These are phyloP conservation scores for Ogataea degrootiae DNA, from an alignment of 805 yeast genomes.

Conservation along the genomic window DNA sequence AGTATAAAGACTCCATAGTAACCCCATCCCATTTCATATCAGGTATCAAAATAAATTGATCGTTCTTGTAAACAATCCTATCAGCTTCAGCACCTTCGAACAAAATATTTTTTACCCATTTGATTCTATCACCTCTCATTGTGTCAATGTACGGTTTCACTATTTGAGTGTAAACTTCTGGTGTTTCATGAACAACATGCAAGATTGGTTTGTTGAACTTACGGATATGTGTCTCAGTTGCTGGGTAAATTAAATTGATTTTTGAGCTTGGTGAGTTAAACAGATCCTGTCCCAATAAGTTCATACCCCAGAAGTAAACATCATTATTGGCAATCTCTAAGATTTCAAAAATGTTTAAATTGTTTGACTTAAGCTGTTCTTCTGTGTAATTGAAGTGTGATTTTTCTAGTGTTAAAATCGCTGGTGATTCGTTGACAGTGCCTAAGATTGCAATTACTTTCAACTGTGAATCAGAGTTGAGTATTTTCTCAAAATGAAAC, in stretches of 20 bases:
- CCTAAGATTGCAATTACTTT: constrained; percentile 72
- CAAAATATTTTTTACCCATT: constrained; percentile 88
- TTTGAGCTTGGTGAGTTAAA: constrained; percentile 55
- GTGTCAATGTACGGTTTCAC: constrained; percentile 75
- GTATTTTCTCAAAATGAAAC: constrained; percentile 43
- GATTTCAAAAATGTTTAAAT: constrained; percentile 19
- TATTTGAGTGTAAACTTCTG: constrained; percentile 55
- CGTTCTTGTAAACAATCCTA: constrained; percentile 64
- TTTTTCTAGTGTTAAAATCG: constrained; percentile 72
- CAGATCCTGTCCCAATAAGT: constrained; percentile 44
- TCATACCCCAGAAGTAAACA: constrained; percentile 78
- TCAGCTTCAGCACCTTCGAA: constrained; percentile 82
- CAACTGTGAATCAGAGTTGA: constrained; percentile 58
- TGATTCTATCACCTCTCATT: constrained; percentile 70
- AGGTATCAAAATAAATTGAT: constrained; percentile 72
- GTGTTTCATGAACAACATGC: constrained; percentile 74
- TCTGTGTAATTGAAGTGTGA: constrained; percentile 49
- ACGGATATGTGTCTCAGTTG: constrained; percentile 76
- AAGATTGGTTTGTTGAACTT: constrained; percentile 62
- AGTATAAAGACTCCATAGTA: constrained; percentile 63
- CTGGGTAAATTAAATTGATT: constrained; percentile 79
- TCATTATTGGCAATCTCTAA: constrained; percentile 63
- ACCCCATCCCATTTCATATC: constrained; percentile 96
- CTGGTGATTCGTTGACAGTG: constrained; percentile 49
- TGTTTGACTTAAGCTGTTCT: constrained; percentile 9